Evolutionary conservation across 2,329 filamentous ascomycete species (phyloP).

Genomic region (Ceratocystis eucalypticola): DNA sequence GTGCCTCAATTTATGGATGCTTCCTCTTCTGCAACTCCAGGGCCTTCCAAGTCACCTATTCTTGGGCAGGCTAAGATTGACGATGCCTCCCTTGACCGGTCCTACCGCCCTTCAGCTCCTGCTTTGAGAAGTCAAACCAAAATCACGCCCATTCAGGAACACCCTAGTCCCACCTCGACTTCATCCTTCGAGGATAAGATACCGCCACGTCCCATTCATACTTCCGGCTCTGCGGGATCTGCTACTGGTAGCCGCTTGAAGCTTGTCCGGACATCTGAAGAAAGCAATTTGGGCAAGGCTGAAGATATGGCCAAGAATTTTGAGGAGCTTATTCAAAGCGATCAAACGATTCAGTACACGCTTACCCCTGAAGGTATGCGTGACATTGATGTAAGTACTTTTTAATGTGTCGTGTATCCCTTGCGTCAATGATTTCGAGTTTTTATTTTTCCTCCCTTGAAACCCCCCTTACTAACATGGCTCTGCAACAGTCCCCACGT

Average conservation of each 20-base stretch:
- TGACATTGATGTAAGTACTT: conserved; percentile 51
- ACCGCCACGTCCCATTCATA: conserved; percentile 30
- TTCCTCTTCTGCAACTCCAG: background rate
- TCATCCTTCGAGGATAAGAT: conserved; percentile 8
- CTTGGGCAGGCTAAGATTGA: conserved; percentile 23
- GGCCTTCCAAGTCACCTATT: background rate
- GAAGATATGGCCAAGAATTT: conserved; percentile 55
- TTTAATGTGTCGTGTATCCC: background rate
- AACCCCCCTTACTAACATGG: conserved; percentile 7
- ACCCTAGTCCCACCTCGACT: conserved; percentile 16
- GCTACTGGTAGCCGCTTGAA: conserved; percentile 39
- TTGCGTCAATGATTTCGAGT: background rate
- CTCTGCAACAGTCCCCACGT: conserved; percentile 15
- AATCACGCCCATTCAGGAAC: conserved; percentile 18
- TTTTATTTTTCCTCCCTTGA: conserved; percentile 2
- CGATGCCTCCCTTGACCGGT: conserved; percentile 20
- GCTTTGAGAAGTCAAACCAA: conserved; percentile 14
- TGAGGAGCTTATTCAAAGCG: conserved; percentile 68
- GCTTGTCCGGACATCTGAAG: conserved; percentile 44
- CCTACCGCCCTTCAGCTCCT: conserved; percentile 11
- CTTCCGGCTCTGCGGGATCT: conserved; percentile 39
- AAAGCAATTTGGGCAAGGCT: conserved; percentile 33
- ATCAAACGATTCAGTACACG: conserved; percentile 71
- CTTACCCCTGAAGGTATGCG: conserved; percentile 69
- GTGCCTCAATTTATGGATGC: conserved; percentile 8